phyloP scores from a whole-genome alignment of 2,329 filamentous ascomycete species.

The Xylaria polymorpha region DNA sequence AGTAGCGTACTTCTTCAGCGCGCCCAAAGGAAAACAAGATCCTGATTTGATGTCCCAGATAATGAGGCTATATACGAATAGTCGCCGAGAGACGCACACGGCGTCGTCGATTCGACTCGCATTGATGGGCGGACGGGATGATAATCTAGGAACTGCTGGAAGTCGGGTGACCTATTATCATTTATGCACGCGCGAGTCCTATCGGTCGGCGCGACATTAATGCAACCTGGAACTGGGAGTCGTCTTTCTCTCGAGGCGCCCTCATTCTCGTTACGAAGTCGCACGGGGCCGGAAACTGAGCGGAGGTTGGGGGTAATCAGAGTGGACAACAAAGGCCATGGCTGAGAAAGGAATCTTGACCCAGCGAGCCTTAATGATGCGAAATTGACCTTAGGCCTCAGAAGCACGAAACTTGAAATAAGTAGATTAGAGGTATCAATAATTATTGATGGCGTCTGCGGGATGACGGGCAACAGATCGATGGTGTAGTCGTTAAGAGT shows the following conservation, averaged over 20 bases:
- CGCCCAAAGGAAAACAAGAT: background rate
- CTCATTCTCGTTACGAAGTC: conserved; percentile 13
- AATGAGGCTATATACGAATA: conserved; percentile 11
- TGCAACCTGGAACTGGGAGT: background rate
- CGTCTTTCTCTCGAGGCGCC: background rate
- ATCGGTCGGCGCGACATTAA: conserved; percentile 1
- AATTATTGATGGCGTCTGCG: background rate
- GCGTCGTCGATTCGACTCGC: conserved; percentile 24
- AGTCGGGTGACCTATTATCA: conserved; percentile 17
- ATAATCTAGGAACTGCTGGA: conserved; percentile 15
- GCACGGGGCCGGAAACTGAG: conserved; percentile 9
- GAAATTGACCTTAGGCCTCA: background rate
- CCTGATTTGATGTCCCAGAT: background rate
- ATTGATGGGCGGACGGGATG: conserved; percentile 17
- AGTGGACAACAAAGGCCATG: conserved; percentile 13
- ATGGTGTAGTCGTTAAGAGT: conserved; percentile 12
- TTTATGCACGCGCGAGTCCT: conserved; percentile 17
- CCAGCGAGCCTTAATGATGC: background rate
- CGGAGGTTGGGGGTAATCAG: conserved; percentile 13
- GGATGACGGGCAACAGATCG: conserved; percentile 1
- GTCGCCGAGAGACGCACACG: conserved; percentile 6
- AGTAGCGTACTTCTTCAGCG: conserved; percentile 19
- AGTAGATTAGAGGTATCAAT: background rate
- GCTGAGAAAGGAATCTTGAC: background rate
- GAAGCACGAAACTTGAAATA: background rate